Evolutionary conservation across 2,329 filamentous ascomycete species (phyloP).

Genomic region (Cladophialophora chaetospira): DNA sequence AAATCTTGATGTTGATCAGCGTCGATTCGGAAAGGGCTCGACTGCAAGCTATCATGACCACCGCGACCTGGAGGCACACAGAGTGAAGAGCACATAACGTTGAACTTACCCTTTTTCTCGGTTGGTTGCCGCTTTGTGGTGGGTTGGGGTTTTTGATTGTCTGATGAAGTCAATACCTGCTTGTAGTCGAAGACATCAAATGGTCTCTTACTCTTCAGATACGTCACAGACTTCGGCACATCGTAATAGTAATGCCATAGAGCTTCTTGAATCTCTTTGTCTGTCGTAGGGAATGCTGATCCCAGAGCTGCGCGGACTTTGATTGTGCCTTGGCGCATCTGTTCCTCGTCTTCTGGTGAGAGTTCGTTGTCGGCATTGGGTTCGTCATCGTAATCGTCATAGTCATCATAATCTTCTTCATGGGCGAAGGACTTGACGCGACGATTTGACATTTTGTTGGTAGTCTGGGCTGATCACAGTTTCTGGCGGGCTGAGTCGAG

Average conservation of each 20-base stretch:
- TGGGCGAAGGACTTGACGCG: constrained; percentile 48
- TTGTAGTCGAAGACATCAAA: neutral
- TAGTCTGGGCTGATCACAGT: too few species aligned
- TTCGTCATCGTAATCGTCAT: constrained; percentile 28
- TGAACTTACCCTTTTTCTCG: constrained; percentile 24
- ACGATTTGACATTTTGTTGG: constrained; percentile 52
- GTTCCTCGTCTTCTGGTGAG: constrained; percentile 50
- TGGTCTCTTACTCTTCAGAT: constrained; percentile 64
- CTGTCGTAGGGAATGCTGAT: constrained; percentile 61
- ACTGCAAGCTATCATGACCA: constrained; percentile 27
- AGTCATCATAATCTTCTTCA: constrained; percentile 41
- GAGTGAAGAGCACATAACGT: constrained; percentile 5
- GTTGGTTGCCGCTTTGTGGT: constrained; percentile 18
- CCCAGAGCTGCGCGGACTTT: constrained; percentile 69
- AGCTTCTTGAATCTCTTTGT: constrained; percentile 80
- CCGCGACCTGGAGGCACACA: constrained; percentile 21
- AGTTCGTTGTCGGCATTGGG: constrained; percentile 34
- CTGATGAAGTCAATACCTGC: constrained; percentile 13
- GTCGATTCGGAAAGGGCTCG: constrained; percentile 5
- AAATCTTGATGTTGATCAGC: constrained; percentile 28
- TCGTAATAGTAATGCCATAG: constrained; percentile 98
- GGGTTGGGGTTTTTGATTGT: constrained; percentile 26
- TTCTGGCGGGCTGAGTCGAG: too few species aligned
- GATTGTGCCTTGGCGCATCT: constrained; percentile 66
- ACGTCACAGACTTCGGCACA: constrained; percentile 78